Base-by-base conservation (phyloP, 169 alveolate genomes). In the Eimeria sp. region DNA sequence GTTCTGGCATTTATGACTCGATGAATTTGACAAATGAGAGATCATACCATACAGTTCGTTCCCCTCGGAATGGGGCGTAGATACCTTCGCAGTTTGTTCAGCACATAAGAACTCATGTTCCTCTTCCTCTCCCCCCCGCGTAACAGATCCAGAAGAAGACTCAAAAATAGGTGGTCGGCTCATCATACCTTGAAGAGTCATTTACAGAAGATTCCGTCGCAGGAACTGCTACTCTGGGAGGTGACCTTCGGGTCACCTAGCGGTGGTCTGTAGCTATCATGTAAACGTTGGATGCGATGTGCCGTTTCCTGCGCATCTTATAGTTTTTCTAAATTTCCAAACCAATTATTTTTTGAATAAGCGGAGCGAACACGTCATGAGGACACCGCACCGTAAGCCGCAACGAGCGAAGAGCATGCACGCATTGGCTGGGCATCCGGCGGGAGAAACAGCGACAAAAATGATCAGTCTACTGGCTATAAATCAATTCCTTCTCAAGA, bases 241-340 rank as follows among this genome's bases (percentile, higher is more conserved):
- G 63, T 78, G 88, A 78, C 88, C 88, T 78, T 78, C 63, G 88
- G 67, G 88, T 45, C 88, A 78, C 88, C 65, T 78, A n/a, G 63
- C 88, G 58, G 9, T 25, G 67, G 88, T 47, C 88, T 49, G 58
- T 49, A 22, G 43, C 40, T 45, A 22, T 45, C 88, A 78, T 49
- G 63, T 45, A 78, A 11, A 51, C n/a, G 88, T 20, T 47, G 65
- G 22, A 45, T 11, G 25, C 63, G 22, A 20, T 25, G 67, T 34
- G 40, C 34, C 47, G 22, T 47, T 78, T 27, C 67, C 30, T 47
- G 5, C 65, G 51, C 88, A 78, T 47, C 88, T n/a, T 47, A 5
- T 1, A 47, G 10, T 43, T 78, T 78, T 78, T 47, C 25, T 9
- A 25, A 47, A 18, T 9, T 45, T 11, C 45, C 22, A 11, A 49